Base-by-base conservation (phyloP, 805 yeast species). In the Blastobotrys robertii region DNA sequence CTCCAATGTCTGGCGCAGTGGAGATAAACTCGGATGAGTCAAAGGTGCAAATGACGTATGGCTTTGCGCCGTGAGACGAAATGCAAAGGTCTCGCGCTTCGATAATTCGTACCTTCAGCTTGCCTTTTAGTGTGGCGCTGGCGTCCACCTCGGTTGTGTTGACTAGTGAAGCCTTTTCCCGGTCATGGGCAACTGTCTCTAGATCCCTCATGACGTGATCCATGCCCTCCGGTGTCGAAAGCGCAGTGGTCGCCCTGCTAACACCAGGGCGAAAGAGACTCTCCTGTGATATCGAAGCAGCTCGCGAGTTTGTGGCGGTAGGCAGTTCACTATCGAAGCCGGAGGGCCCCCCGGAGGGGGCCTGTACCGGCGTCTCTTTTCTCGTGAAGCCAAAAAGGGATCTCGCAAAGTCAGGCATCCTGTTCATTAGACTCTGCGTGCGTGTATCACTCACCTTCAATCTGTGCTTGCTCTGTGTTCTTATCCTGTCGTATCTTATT, bases 51-150 rank as follows among this genome's bases (percentile, higher is more conserved):
- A 56, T 53, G 30, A 56, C 60, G 37, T 50, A 82, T 2, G 95
- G 96, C 52, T 76, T 83, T 3, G 90, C 70, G 58, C 68, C 65
- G 34, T 70, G 64, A 3, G 77, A 63, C 37, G 72, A 69, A 30
- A 79, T 74, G 35, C 71, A 65, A 49, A 90, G 70, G 52, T 79
- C 80, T 45, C 70, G 73, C 1, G 95, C 97, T 62, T 85, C 90
- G 22, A 83, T 67, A 47, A 90, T 85, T 30, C 76, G 77, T 38
- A 92, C 87, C 54, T 78, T 77, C 41, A 90, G 71, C 60, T 83
- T 84, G 37, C 97, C 97, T 38, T 34, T 41, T 11, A 36, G 28
- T 10, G 36, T 16, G 31, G 30, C 30, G 12, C 36, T 39, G 37
- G 25, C 38, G 14, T n/a, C 15, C 8, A n/a, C 38, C n/a, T 12